phyloP scores from a whole-genome alignment of 129 eudicot genomes.

The Scalesia atractyloides region DNA sequence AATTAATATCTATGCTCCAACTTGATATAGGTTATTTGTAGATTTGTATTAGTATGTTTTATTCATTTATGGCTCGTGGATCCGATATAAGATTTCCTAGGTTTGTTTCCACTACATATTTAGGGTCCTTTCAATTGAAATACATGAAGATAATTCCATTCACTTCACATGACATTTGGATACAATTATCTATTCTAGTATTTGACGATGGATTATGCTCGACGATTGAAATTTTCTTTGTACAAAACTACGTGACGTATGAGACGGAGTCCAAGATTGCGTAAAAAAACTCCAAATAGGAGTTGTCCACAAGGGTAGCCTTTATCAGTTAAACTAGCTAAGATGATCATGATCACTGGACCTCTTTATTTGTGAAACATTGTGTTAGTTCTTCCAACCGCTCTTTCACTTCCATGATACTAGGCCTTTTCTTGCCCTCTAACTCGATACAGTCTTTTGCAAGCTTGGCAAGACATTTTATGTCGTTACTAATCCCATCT shows the following conservation, averaged over 20 bases:
- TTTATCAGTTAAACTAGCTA: not conserved
- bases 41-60: too few relatives aligned
- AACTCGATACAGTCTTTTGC: conserved; percentile 7
- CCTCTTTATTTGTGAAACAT: not conserved
- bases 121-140: too few relatives aligned
- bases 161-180: too few relatives aligned
- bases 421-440: conserved; percentile 1
- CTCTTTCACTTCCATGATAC: not conserved
- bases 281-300: not conserved
- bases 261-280: not conserved
- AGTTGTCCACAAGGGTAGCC: not conserved
- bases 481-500: not conserved
- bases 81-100: too few relatives aligned
- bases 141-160: too few relatives aligned
- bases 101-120: too few relatives aligned
- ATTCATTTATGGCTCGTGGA: too few relatives aligned
- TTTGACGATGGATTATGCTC: too few relatives aligned
- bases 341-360: not conserved
- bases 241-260: not conserved
- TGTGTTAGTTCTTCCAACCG: not conserved
- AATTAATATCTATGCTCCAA: too few relatives aligned
- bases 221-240: not conserved
- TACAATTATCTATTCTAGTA: too few relatives aligned
- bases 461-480: not conserved
- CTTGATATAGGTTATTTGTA: too few relatives aligned